phyloP scores from a whole-genome alignment of 192 early-diverging fungal species.

The Gigaspora rosea region DNA sequence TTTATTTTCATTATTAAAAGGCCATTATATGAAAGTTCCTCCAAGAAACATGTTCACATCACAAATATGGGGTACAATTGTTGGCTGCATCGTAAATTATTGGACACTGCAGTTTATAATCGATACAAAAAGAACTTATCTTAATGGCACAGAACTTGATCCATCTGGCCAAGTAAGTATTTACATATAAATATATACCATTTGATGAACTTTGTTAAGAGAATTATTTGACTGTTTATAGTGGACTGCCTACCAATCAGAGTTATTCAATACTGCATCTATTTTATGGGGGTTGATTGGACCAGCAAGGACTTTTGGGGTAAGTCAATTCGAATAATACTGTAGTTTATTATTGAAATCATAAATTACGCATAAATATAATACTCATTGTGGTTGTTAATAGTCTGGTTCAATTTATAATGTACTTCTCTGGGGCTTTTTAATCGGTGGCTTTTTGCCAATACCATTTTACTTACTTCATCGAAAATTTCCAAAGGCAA shows the following conservation, averaged over 20 bases:
- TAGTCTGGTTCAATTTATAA: slow-evolving; percentile 35
- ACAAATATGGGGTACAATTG: no score
- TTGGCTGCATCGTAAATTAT: neutral
- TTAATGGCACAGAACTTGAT: slow-evolving; percentile 2
- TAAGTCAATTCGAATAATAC: neutral
- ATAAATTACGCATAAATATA: no score
- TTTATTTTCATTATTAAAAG: neutral
- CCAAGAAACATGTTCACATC: no score
- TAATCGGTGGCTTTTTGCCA: slow-evolving; percentile 39
- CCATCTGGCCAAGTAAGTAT: slow-evolving; percentile 10
- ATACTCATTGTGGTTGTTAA: neutral
- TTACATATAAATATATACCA: no score
- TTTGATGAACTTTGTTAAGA: neutral
- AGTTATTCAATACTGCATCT: slow-evolving; percentile 47
- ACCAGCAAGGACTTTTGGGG: slow-evolving; percentile 55
- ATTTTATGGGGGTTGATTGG: slow-evolving; percentile 65
- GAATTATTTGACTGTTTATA: neutral
- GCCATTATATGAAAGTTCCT: no score
- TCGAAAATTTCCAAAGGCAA: slow-evolving; percentile 43
- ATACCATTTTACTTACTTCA: slow-evolving; percentile 43
- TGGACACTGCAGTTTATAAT: slow-evolving; percentile 32
- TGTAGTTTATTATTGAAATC: no score
- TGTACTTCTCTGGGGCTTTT: slow-evolving; percentile 46
- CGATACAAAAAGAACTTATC: neutral
- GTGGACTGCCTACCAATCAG: neutral